Evolutionary conservation across 1,139 yeast species (phyloP), one percentile per base, ranked within the genome.

Genomic region (Scheffersomyces cryptocercus): DNA sequence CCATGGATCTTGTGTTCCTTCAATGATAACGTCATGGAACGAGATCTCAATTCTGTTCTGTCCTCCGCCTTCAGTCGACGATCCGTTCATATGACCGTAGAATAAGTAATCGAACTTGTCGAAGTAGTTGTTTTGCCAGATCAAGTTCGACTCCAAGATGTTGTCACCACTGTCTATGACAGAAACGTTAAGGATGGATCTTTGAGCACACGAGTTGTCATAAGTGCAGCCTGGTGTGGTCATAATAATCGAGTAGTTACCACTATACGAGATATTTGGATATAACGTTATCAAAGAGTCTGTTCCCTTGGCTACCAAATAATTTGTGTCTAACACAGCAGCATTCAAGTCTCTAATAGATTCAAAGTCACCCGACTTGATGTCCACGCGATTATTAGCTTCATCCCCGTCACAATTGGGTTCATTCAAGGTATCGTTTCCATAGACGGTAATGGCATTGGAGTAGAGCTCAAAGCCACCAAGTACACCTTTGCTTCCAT

Each of bases 181-280:
- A 0, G 95, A 77, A 0, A 85, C 96, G 54, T 88, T 87, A 5
- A 88, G 93, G 28, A 81, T 79, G 5, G 95, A 90, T 60, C 99
- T 78, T 16, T 68, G 51, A 24, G 61, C 55, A 65, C 99, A 93
- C 0, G 95, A 77, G 37, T 71, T 67, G 59, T 88, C 97, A 8
- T 58, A 64, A 2, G 67, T 48, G 66, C 99, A 93, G 0, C 99
- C 98, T 0, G 97, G 97, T 0, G 99, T 93, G 52, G 79, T 82
- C 45, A 91, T 56, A 42, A 82, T 70, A 29, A 93, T 72, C 0
- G 89, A 73, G 61, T 89, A 93, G 49, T 82, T 75, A 9, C 97
- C 98, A 0, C 88, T 71, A 49, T 81, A 77, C 0, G 88, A 73
- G 16, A 90, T 77, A 50, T 86, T 84, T 7, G 97, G 93, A 49